Evolutionary conservation across 1,284 basidiomycete species (phyloP), one percentile per base, ranked within the genome.

Genomic region (Fistulina hepatica): DNA sequence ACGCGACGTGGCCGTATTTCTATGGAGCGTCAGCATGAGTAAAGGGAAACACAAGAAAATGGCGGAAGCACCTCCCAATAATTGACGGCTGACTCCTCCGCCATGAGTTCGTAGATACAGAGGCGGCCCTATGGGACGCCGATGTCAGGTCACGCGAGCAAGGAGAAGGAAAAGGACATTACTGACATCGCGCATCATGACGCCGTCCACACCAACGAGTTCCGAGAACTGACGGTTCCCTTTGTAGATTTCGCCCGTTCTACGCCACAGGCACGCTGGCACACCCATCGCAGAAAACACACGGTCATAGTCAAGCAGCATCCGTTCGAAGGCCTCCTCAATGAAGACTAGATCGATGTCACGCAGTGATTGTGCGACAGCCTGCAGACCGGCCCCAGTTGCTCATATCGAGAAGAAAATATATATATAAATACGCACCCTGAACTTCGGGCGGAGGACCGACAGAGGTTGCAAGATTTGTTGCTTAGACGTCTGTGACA

Each of bases 211-310:
- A 2, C 88, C 85, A 12, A 92, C 81, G 2, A 94, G 64, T 50
- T 90, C 85, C 3, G 86, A 81, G 58, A 94, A 94, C 60, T 97
- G 92, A 43, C 89, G 77, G 56, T 98, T 98, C 26, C 80, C 94
- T 61, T 93, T 97, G 69, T 97, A 97, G 43, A 98, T 97, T 62
- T 98, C 93, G 19, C 95, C 95, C 2, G 94, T 97, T 33, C 94
- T 67, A 21, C 93, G 70, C 95, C 94, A 98, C 5, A 98, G 71
- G 50, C 94, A 98, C 0, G 91, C 91, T 0, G 95, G 95, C 7
- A 97, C 90, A 30, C 90, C 92, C 78, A 97, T 94, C 0, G 86
- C 85, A 8, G 84, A 86, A 58, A 97, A 93, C 1, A 94, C 88
- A 24, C 93, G 81, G 54, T 97, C 93, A 54, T 97, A 97, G 54